These are phyloP conservation scores for Aphanomyces euteiches DNA, from an alignment of 352 stramenopile species.

Conservation along the genomic window DNA sequence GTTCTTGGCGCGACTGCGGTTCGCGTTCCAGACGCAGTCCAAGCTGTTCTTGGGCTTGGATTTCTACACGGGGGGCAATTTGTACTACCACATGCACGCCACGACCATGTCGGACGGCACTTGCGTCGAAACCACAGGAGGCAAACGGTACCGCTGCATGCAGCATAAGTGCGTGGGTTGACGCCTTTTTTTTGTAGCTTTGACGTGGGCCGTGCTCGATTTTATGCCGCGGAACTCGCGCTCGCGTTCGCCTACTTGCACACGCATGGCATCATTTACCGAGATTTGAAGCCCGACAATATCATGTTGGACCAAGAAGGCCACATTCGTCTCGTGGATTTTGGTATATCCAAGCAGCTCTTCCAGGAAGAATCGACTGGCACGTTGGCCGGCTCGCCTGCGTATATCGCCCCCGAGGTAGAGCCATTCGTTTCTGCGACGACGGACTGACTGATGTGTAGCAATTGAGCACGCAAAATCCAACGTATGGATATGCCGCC, in stretches of 20 bases:
- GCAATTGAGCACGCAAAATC: conserved; percentile 77
- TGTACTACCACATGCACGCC: conserved; percentile 87
- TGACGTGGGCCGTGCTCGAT: conserved; percentile 58
- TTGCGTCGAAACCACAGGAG: conserved; percentile 48
- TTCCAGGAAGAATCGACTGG: conserved; percentile 60
- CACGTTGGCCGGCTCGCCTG: conserved; percentile 73
- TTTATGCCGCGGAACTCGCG: conserved; percentile 84
- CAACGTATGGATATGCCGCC: conserved; percentile 80
- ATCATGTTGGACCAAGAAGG: conserved; percentile 86
- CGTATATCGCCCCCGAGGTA: conserved; percentile 77
- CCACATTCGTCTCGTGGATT: conserved; percentile 86
- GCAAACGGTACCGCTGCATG: conserved; percentile 41
- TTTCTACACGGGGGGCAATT: conserved; percentile 83
- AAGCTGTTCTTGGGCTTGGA: conserved; percentile 89
- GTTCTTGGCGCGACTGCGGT: conserved; percentile 46
- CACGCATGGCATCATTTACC: conserved; percentile 81
- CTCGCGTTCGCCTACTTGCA: conserved; percentile 86
- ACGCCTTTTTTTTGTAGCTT: conserved; percentile 48
- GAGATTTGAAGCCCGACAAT: conserved; percentile 85
- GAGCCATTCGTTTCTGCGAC: not conserved
- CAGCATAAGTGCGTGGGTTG: too few relatives aligned
- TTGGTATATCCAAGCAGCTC: conserved; percentile 86
- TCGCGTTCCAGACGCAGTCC: conserved; percentile 77
- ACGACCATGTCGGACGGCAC: conserved; percentile 49
- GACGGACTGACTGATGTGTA: too few relatives aligned